Conservation (phyloP, 2,329 filamentous ascomycete species). For the Hypomyces rosellus region DNA sequence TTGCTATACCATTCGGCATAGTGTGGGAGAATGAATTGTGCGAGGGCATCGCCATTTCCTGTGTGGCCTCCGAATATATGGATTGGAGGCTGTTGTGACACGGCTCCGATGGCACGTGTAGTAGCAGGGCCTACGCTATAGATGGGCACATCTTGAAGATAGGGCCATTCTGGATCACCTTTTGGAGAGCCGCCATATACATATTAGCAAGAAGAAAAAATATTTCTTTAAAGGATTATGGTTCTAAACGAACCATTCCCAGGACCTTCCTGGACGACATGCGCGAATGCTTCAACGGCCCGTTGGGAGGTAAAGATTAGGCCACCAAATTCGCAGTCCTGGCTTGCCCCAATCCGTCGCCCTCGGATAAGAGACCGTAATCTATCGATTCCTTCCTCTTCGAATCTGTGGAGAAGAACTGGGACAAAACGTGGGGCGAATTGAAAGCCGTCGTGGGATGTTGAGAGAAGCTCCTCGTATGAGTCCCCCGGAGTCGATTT, state of each 20-base stretch:
- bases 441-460: conserved; percentile 25
- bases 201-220: too few relatives aligned
- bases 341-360: conserved; percentile 32
- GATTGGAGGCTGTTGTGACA: conserved; percentile 43
- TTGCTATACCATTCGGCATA: conserved; percentile 53
- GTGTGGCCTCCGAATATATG: conserved; percentile 72
- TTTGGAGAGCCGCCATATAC: too few relatives aligned
- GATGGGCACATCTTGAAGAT: conserved; percentile 52
- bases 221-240: not conserved
- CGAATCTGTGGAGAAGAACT: conserved; percentile 66
- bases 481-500: conserved; percentile 64
- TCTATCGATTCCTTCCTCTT: conserved; percentile 49
- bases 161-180: conserved; percentile 36
- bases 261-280: conserved; percentile 46
- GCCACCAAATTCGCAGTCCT: conserved; percentile 56
- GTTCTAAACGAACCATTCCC: conserved; percentile 31
- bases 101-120: conserved; percentile 61
- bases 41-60: conserved; percentile 77
- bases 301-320: conserved; percentile 79
- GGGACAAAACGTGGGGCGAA: conserved; percentile 68
- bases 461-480: conserved; percentile 62
- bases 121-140: conserved; percentile 81
- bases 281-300: conserved; percentile 70
- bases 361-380: conserved; percentile 45
- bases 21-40: conserved; percentile 70